Conservation (phyloP, 2,329 filamentous ascomycete genomes). For the Colletotrichum nymphaeae region DNA sequence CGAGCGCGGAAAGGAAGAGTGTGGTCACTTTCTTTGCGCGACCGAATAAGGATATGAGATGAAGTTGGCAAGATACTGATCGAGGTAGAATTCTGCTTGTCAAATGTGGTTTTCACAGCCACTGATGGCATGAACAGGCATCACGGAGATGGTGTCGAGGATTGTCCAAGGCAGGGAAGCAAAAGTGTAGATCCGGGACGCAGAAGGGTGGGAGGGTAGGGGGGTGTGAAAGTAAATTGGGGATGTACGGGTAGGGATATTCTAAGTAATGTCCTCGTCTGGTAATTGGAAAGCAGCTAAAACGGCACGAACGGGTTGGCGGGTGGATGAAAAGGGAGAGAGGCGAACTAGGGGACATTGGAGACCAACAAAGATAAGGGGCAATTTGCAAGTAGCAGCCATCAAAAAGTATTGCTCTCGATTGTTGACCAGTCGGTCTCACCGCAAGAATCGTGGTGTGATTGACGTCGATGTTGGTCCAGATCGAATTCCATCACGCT, state of each 20-base stretch:
- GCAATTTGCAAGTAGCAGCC: not conserved
- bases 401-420: not conserved
- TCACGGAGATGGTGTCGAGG: slow-evolving; percentile 14
- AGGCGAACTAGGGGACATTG: slow-evolving; percentile 2
- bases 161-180: slow-evolving; percentile 25
- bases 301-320: slow-evolving; percentile 15
- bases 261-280: slow-evolving; percentile 9
- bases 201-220: not conserved
- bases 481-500: slow-evolving; percentile 15
- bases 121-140: slow-evolving; percentile 33
- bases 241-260: slow-evolving; percentile 7
- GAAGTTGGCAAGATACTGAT: not conserved
- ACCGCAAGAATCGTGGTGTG: slow-evolving; percentile 22
- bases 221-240: slow-evolving; percentile 21
- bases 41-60: not conserved
- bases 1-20: not conserved
- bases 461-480: slow-evolving; percentile 3
- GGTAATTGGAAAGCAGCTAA: not conserved
- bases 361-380: slow-evolving; percentile 1
- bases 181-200: slow-evolving; percentile 21
- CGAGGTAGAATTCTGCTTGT: slow-evolving; percentile 9
- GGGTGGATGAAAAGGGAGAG: slow-evolving; percentile 20
- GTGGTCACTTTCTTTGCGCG: not conserved
- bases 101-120: slow-evolving; percentile 18
- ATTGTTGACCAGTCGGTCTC: slow-evolving; percentile 4